Evolutionary conservation across 306 rosid species (phyloP).

Genomic region (peach (Prunus persica)): DNA sequence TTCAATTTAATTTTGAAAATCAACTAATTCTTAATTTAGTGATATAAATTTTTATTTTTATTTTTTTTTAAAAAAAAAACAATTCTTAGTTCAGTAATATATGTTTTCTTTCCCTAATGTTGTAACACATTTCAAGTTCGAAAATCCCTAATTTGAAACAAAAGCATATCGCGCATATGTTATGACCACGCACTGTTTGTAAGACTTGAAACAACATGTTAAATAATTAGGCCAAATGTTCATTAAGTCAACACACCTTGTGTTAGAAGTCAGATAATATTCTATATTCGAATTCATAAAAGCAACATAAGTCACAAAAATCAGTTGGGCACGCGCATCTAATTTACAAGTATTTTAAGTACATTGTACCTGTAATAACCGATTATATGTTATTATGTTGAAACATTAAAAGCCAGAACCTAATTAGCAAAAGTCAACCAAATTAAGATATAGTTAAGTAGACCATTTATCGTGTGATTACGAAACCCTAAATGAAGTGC

Average conservation of each 20-base stretch:
- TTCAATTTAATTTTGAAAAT: background rate
- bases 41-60: no score
- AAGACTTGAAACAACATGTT: background rate
- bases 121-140: no score
- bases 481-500: constrained; percentile 1
- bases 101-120: no score
- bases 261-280: background rate
- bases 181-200: background rate
- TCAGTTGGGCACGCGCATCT: background rate
- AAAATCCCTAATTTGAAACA: background rate
- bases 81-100: no score
- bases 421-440: background rate
- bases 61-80: background rate
- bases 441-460: background rate
- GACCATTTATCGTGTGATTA: background rate
- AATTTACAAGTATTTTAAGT: background rate
- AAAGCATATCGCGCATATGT: background rate
- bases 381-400: background rate
- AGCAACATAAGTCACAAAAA: background rate
- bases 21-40: no score
- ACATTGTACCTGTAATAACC: background rate
- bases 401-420: background rate
- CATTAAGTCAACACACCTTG: background rate
- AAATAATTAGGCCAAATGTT: background rate
- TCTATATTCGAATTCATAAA: background rate